Percentiles rank a stretch among this genome's conserved stretches.
Conservation (phyloP, 306 rosid genomes). For the Vigna reflexopilosa region DNA sequence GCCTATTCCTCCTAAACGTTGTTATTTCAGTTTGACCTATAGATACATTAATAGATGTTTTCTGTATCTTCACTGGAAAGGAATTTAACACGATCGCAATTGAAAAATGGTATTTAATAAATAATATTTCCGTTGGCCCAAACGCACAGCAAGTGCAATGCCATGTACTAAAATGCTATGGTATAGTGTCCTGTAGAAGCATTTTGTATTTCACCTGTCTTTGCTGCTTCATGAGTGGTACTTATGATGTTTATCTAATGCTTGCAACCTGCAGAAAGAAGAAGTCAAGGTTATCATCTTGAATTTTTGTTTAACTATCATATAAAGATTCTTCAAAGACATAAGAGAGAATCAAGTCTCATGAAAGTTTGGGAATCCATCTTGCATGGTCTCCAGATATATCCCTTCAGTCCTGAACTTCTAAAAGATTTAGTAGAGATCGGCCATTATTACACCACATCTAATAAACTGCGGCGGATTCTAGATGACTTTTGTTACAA, state of each 20-base stretch:
- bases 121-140: neutral
- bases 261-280: conserved; percentile 72
- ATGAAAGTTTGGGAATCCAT: conserved; percentile 79
- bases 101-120: conserved; percentile 33
- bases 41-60: neutral
- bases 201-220: conserved; percentile 8
- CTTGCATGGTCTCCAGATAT: conserved; percentile 80
- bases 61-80: conserved; percentile 5
- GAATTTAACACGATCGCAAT: neutral
- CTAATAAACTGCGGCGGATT: conserved; percentile 79
- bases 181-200: conserved; percentile 22
- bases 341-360: conserved; percentile 60
- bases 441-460: conserved; percentile 72
- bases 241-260: conserved; percentile 43
- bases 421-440: conserved; percentile 68
- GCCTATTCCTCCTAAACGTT: conserved; percentile 19
- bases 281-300: conserved; percentile 77
- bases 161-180: conserved; percentile 15
- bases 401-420: conserved; percentile 84
- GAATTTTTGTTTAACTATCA: conserved; percentile 80
- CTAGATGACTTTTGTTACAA: conserved; percentile 78
- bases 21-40: conserved; percentile 29
- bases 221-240: conserved; percentile 38
- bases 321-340: conserved; percentile 79
- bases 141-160: conserved; percentile 3